phyloP scores from a whole-genome alignment of 2,329 filamentous ascomycete species.

The Aspergillus transmontanensis region DNA sequence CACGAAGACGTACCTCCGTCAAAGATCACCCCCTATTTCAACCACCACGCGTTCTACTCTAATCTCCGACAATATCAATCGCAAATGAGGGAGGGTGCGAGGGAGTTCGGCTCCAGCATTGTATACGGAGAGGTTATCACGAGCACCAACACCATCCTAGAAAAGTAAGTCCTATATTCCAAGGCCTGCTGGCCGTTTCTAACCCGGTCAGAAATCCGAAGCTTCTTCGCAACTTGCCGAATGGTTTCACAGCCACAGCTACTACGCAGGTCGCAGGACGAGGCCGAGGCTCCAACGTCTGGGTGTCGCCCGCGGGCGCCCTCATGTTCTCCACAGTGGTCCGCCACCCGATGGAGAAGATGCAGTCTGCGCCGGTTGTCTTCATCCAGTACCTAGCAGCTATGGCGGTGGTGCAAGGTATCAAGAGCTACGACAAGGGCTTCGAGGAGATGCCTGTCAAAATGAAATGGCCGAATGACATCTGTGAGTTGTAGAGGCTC shows the following conservation, averaged over 20 bases:
- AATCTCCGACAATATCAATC: constrained; percentile 69
- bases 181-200: background rate
- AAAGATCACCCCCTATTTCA: constrained; percentile 81
- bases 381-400: constrained; percentile 94
- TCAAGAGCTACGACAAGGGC: constrained; percentile 75
- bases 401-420: constrained; percentile 80
- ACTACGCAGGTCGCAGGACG: constrained; percentile 86
- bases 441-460: constrained; percentile 78
- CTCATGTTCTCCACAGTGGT: constrained; percentile 88
- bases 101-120: constrained; percentile 72
- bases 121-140: constrained; percentile 92
- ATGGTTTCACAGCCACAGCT: constrained; percentile 84
- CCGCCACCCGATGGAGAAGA: constrained; percentile 75
- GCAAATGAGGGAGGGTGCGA: constrained; percentile 57
- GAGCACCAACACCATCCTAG: constrained; percentile 89
- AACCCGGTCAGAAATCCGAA: constrained; percentile 65
- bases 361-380: constrained; percentile 74
- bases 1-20: constrained; percentile 71
- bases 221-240: constrained; percentile 73
- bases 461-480: constrained; percentile 97
- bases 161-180: constrained; percentile 63
- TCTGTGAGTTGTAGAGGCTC: constrained; percentile 60
- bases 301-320: constrained; percentile 85
- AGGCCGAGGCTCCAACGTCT: constrained; percentile 88
- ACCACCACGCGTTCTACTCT: constrained; percentile 76